Evolutionary conservation across 23 red algal species (phyloP), one percentile per base, ranked within the genome.

Genomic region (Agarophyton chilense): DNA sequence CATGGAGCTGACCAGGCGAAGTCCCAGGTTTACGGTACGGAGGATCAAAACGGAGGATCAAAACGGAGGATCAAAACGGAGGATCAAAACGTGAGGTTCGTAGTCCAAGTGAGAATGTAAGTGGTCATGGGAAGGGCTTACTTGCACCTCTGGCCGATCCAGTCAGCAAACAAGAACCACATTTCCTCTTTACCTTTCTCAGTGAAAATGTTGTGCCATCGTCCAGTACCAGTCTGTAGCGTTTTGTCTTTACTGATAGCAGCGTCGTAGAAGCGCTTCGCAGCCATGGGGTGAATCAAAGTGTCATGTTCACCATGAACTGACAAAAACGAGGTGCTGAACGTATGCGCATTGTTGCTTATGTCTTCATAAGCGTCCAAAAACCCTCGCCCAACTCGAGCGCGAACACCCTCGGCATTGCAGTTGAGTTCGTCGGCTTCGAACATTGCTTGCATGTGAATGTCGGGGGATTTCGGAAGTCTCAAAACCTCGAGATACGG

Each of bases 191-290:
- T 84, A 51, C 92, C 93, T 31, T 64, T 35, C 81, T 97, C 95
- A n/a, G 55, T 47, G 24, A 94, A 91, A 51, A 97, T 68, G 46
- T 92, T 85, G 61, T 97, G 95, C 95, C 95, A 97, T 67, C 78
- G 90, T 45, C 84, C 95, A 28, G 61, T 64, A 14, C 72, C 72
- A 10, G 54, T 53, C 22, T 55, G 53, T 13, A 90, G 55, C 1
- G 72, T 82, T 79, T 94, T 93, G 71, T 97, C 95, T 33, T 53
- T 52, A 55, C 72, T 84, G 2, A 54, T 19, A n/a, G 61, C 82
- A 1, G 13, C 57, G 13, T 90, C 88, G 56, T 70, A 79, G 75
- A 97, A 92, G 46, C 77, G 44, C 44, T 78, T 66, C 16, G 70
- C 82, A 26, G 78, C 90, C 44, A 70, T 21, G 2, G 95, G 95